Evolutionary conservation across 768 basidiomycete species (phyloP).

Genomic region (Rhodosporidiobolus sp.): DNA sequence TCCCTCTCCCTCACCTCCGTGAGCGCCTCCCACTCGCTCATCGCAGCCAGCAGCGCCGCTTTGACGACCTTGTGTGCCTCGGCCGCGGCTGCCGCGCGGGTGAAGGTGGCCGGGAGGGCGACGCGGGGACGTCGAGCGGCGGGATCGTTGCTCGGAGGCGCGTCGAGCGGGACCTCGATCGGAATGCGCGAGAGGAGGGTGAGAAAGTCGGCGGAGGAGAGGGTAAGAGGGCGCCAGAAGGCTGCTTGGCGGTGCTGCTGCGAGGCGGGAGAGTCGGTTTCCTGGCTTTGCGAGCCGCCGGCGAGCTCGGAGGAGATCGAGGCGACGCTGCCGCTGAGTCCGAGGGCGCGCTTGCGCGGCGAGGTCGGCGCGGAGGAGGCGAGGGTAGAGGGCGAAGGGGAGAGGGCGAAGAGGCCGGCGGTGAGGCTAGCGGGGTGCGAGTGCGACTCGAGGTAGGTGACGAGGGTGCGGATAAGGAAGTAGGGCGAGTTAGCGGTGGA

Average conservation of each 20-base stretch:
- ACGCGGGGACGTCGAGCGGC: background rate
- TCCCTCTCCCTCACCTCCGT: background rate
- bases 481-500: background rate
- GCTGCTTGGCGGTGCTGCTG: background rate
- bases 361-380: background rate
- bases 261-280: too few species aligned
- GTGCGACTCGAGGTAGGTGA: conserved; percentile 24
- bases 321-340: background rate
- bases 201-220: conserved; percentile 1
- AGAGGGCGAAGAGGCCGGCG: background rate
- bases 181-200: conserved; percentile 1
- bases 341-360: conserved; percentile 15
- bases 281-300: background rate
- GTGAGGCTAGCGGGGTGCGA: background rate
- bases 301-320: background rate
- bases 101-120: background rate
- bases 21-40: background rate
- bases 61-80: conserved; percentile 14
- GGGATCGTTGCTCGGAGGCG: background rate
- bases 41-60: background rate
- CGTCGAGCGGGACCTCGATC: conserved; percentile 13
- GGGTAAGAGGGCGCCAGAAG: background rate
- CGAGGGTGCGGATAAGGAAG: conserved; percentile 13
- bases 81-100: background rate
- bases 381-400: background rate